Conservation (phyloP, 495 filamentous ascomycete genomes). For the Aspergillus ostianus region DNA sequence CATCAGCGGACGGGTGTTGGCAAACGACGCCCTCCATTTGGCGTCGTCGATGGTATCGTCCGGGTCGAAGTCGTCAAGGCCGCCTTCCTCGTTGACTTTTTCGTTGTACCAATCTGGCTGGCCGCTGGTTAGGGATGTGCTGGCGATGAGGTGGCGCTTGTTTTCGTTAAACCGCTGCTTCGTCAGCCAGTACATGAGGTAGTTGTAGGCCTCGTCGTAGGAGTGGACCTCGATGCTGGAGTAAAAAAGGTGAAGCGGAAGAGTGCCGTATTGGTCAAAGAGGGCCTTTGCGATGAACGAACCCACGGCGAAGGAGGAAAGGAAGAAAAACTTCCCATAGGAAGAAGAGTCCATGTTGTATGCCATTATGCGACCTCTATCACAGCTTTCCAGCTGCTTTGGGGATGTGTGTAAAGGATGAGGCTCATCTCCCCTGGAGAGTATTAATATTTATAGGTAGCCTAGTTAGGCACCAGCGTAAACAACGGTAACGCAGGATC, state of each 20-base stretch:
- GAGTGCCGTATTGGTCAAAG: slow-evolving; percentile 1
- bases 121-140: slow-evolving; percentile 1
- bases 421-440: not conserved
- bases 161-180: slow-evolving; percentile 9
- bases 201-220: slow-evolving; percentile 9
- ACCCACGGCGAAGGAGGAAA: slow-evolving; percentile 8
- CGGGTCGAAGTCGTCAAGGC: not conserved
- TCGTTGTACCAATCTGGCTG: not conserved
- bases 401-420: not conserved
- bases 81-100: not conserved
- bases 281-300: slow-evolving; percentile 6
- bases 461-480: not conserved
- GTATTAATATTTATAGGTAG: not conserved
- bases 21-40: slow-evolving; percentile 3
- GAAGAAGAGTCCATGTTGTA: not conserved
- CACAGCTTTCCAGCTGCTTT: not conserved
- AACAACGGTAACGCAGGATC: not conserved
- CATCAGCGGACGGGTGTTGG: slow-evolving; percentile 3
- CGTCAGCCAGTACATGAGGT: slow-evolving; percentile 11
- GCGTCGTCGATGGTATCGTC: not conserved
- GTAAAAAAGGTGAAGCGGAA: slow-evolving; percentile 2
- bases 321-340: slow-evolving; percentile 5
- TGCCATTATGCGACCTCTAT: not conserved
- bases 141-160: slow-evolving; percentile 5
- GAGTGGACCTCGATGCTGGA: slow-evolving; percentile 10